A percentile compares a stretch with the other conserved stretches of the same genome.
Evolutionary conservation across 306 rosid genomes (phyloP).

Genomic region (Astragalus membranaceus): DNA sequence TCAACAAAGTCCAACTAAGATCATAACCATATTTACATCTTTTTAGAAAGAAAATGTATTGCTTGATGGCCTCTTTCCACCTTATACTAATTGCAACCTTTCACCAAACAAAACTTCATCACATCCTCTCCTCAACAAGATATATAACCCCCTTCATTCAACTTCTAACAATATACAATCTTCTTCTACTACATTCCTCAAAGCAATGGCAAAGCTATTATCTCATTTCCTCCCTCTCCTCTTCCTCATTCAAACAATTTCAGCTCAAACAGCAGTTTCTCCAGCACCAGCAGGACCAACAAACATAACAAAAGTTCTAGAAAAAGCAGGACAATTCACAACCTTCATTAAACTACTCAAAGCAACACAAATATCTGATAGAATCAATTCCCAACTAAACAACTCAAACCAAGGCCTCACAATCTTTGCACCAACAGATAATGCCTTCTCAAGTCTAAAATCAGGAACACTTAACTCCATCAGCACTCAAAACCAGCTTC

Average conservation of each 20-base stretch:
- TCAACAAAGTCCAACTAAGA: background rate
- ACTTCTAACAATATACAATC: background rate
- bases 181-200: background rate
- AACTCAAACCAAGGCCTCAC: slow-evolving; percentile 81
- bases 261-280: slow-evolving; percentile 42
- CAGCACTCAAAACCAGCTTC: slow-evolving; percentile 59
- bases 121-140: slow-evolving; percentile 15
- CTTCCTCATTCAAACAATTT: background rate
- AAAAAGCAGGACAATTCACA: slow-evolving; percentile 86
- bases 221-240: slow-evolving; percentile 7
- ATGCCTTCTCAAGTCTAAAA: slow-evolving; percentile 60
- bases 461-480: slow-evolving; percentile 70
- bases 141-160: slow-evolving; percentile 17
- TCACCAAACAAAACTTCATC: slow-evolving; percentile 40
- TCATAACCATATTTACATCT: background rate
- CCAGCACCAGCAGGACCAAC: slow-evolving; percentile 64
- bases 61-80: slow-evolving; percentile 45
- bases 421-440: slow-evolving; percentile 85
- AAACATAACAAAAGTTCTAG: slow-evolving; percentile 61
- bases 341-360: slow-evolving; percentile 64
- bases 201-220: slow-evolving; percentile 21
- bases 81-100: slow-evolving; percentile 34
- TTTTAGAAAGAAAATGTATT: slow-evolving; percentile 14
- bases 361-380: slow-evolving; percentile 52
- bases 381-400: slow-evolving; percentile 73